These are phyloP conservation scores for Penicillium sp. DNA, from an alignment of 2,329 filamentous ascomycete species.

Conservation along the genomic window DNA sequence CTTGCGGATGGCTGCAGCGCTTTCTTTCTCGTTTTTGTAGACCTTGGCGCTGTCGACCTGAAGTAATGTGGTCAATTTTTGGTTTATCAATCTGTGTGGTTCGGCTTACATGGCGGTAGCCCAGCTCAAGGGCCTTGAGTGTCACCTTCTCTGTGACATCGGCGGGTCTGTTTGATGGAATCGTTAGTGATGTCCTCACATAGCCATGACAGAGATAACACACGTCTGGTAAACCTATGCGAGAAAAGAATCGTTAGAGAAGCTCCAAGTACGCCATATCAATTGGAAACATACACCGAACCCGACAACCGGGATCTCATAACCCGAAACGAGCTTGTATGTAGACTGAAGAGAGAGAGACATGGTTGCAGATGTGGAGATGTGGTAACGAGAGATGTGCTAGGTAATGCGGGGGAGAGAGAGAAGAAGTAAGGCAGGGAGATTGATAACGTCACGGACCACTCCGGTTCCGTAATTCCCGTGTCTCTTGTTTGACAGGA, in stretches of 20 bases:
- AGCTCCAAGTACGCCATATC: neutral
- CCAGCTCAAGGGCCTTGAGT: conserved; percentile 51
- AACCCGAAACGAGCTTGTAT: conserved; percentile 38
- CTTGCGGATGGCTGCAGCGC: conserved; percentile 49
- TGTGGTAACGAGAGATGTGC: neutral
- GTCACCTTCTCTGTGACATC: conserved; percentile 55
- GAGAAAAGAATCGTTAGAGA: conserved; percentile 7
- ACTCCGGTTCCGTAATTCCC: conserved; percentile 13
- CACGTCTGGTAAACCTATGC: conserved; percentile 40
- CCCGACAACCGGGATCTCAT: conserved; percentile 39
- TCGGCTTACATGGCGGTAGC: conserved; percentile 52
- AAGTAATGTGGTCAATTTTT: neutral
- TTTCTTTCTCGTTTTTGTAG: conserved; percentile 56
- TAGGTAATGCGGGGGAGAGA: neutral
- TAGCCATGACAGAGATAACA: conserved; percentile 2
- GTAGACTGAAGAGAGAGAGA: conserved; percentile 32
- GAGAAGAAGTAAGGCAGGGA: neutral
- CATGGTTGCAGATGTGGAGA: conserved; percentile 19
- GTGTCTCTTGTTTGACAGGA: neutral
- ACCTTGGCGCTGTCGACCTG: conserved; percentile 55
- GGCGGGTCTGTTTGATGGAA: conserved; percentile 46
- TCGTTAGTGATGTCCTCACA: neutral
- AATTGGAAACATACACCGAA: conserved; percentile 37
- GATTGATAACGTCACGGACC: conserved; percentile 12
- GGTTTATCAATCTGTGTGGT: neutral